Conservation (phyloP, 2,329 filamentous ascomycete genomes). For the Penicillium sp. region DNA sequence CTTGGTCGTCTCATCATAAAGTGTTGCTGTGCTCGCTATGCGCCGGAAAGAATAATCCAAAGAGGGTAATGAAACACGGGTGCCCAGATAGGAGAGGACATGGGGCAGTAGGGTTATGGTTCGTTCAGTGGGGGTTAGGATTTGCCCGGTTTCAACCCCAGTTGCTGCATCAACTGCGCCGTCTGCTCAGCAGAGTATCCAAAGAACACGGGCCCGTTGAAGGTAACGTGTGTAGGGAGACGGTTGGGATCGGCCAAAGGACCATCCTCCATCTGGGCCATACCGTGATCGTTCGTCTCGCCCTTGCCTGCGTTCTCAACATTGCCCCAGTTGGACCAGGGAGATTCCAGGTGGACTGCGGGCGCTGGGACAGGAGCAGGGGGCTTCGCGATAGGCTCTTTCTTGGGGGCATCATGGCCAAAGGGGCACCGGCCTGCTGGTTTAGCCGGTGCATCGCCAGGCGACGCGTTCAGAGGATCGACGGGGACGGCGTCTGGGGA, state of each 20-base stretch:
- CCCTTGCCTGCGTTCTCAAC: conserved; percentile 7
- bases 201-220: conserved; percentile 92
- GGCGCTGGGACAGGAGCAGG: neutral
- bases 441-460: conserved; percentile 18
- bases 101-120: neutral
- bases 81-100: neutral
- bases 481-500: conserved; percentile 21
- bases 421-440: conserved; percentile 39
- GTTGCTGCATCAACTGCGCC: conserved; percentile 70
- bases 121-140: neutral
- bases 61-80: neutral
- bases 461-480: conserved; percentile 11
- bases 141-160: conserved; percentile 25
- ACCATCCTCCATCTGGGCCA: conserved; percentile 10
- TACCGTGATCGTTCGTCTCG: conserved; percentile 2
- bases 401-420: conserved; percentile 29
- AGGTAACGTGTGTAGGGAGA: conserved; percentile 69
- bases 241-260: conserved; percentile 11
- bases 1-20: conserved; percentile 22
- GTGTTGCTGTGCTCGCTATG: conserved; percentile 8
- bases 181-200: conserved; percentile 85
- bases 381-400: neutral
- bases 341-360: conserved; percentile 3
- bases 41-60: conserved; percentile 1
- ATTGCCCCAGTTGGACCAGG: conserved; percentile 17